phyloP scores from a whole-genome alignment of 805 yeast genomes.

The Metschnikowia lochheadii region DNA sequence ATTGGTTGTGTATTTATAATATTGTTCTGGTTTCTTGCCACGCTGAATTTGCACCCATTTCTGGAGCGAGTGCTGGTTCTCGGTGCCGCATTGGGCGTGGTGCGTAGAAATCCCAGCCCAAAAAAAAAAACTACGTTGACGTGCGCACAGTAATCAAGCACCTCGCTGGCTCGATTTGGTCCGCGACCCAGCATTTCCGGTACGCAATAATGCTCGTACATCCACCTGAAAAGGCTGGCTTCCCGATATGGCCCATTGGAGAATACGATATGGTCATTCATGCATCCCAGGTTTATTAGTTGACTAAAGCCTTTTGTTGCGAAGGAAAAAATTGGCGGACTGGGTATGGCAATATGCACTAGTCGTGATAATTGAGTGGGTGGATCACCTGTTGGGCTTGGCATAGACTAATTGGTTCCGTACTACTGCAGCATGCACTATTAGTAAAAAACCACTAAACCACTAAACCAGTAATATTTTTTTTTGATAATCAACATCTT shows the following conservation, averaged over 20 bases:
- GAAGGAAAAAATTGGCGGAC: too few relatives aligned
- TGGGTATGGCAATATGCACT: too few relatives aligned
- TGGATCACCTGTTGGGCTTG: too few relatives aligned
- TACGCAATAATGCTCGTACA: background rate
- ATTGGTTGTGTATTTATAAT: slow-evolving; percentile 1
- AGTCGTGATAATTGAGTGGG: too few relatives aligned
- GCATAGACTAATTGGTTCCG: too few relatives aligned
- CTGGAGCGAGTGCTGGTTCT: slow-evolving; percentile 1
- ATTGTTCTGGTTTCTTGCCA: too few relatives aligned
- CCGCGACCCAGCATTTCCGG: slow-evolving; percentile 3
- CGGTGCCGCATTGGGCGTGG: background rate
- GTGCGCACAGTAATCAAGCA: background rate
- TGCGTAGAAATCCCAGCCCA: background rate
- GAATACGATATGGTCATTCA: background rate
- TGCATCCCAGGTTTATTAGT: background rate
- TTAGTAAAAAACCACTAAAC: too few relatives aligned
- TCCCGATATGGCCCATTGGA: background rate
- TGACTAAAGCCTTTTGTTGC: too few relatives aligned
- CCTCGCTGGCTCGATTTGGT: background rate
- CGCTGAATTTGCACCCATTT: slow-evolving; percentile 6
- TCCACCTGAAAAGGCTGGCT: background rate
- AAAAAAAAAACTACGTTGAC: background rate
- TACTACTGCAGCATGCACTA: too few relatives aligned
- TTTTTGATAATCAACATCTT: too few relatives aligned
- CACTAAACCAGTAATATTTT: too few relatives aligned